Conservation (phyloP, 306 rosid genomes). For the Inga laurina region DNA sequence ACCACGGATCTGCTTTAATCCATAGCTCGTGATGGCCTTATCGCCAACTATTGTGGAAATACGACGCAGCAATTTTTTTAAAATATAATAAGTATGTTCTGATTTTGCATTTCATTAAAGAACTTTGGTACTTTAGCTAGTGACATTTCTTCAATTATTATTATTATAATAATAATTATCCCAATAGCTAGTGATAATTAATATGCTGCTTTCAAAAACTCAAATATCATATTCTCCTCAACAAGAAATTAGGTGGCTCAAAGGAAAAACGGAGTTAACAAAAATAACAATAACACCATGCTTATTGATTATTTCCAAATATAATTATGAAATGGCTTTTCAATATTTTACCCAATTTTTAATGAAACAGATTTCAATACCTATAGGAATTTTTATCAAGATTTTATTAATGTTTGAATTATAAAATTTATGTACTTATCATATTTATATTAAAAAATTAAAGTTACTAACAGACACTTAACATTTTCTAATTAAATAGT, state of each 20-base stretch:
- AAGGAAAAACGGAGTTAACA: background rate
- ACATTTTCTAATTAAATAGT: background rate
- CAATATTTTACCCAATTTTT: background rate
- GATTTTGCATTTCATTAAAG: background rate
- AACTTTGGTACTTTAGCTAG: background rate
- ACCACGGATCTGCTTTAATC: background rate
- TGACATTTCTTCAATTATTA: too few relatives aligned
- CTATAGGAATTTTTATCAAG: background rate
- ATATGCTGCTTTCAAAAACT: background rate
- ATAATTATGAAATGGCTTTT: background rate
- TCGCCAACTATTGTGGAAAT: background rate
- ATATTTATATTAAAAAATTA: background rate
- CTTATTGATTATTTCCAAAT: background rate
- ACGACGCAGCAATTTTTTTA: background rate
- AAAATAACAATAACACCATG: background rate
- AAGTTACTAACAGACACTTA: background rate
- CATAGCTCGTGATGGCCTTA: background rate
- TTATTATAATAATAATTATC: too few relatives aligned
- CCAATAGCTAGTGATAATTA: too few relatives aligned
- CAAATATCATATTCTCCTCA: background rate
- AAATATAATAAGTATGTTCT: too few relatives aligned
- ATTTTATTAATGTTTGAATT: background rate
- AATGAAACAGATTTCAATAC: background rate
- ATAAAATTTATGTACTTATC: background rate
- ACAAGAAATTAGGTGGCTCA: too few relatives aligned